Evolutionary conservation across 768 basidiomycete species (phyloP).

Genomic region (Auriscalpium microsporum): DNA sequence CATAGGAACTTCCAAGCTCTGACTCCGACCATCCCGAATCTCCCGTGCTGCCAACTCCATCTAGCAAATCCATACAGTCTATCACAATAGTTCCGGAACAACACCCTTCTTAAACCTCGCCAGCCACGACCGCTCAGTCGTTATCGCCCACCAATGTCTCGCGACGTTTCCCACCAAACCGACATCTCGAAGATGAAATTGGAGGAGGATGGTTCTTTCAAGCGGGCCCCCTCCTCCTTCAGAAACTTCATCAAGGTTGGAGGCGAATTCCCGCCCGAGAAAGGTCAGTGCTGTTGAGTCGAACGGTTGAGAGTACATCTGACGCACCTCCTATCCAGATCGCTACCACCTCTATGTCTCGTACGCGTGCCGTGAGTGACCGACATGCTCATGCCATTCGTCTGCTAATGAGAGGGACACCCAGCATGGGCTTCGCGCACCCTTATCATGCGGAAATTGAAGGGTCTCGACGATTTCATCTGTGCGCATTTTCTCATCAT

Average conservation of each 20-base stretch:
- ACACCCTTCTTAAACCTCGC: too few species aligned
- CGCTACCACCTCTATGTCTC: constrained; percentile 92
- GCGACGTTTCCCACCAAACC: constrained; percentile 29
- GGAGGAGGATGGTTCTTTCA: constrained; percentile 58
- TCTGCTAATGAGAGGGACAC: background rate
- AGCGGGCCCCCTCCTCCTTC: constrained; percentile 45
- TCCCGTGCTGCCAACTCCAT: too few species aligned
- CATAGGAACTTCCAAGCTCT: too few species aligned
- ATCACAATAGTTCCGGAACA: too few species aligned
- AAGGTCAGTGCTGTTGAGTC: constrained; percentile 33
- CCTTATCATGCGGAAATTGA: constrained; percentile 82
- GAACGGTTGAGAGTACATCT: too few species aligned
- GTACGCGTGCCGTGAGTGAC: constrained; percentile 66
- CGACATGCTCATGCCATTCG: background rate
- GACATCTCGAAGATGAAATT: constrained; percentile 50
- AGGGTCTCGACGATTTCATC: constrained; percentile 81
- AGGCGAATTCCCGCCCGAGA: constrained; percentile 65
- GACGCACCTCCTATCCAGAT: constrained; percentile 32
- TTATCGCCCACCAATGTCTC: background rate
- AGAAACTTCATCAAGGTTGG: constrained; percentile 46
- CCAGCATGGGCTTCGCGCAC: constrained; percentile 91
- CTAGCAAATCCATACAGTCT: too few species aligned
- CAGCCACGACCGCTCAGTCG: too few species aligned
- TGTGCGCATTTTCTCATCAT: constrained; percentile 35
- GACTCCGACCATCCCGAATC: too few species aligned